A percentile compares a stretch with the other conserved stretches of the same genome.
Evolutionary conservation across 2,329 filamentous ascomycete species (phyloP).

Genomic region (Aureobasidium mangrovei): DNA sequence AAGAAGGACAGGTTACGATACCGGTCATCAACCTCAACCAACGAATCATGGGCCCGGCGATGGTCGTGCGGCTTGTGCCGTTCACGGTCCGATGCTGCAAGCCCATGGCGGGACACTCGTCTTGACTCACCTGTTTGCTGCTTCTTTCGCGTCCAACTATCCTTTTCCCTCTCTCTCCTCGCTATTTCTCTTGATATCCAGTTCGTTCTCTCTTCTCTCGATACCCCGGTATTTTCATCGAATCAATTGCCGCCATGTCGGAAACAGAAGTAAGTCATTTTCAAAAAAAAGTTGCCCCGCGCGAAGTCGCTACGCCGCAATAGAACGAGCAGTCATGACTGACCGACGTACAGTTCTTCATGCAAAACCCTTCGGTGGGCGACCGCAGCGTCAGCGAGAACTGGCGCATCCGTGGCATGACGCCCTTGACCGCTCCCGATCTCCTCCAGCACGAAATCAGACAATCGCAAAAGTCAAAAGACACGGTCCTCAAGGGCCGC

Average conservation of each 20-base stretch:
- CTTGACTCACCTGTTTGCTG: slow-evolving; percentile 1
- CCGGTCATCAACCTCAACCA: not conserved
- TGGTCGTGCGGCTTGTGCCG: not conserved
- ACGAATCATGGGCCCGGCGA: not conserved
- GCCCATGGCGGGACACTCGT: not conserved
- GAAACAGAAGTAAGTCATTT: not conserved
- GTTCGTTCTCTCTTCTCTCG: not conserved
- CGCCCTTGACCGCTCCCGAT: slow-evolving; percentile 83
- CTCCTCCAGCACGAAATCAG: slow-evolving; percentile 90
- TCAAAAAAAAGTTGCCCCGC: not conserved
- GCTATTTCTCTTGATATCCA: not conserved
- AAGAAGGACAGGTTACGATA: not conserved
- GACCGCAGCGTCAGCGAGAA: slow-evolving; percentile 42
- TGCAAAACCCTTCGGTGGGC: slow-evolving; percentile 42
- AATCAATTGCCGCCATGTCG: not conserved
- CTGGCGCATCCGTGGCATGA: slow-evolving; percentile 66
- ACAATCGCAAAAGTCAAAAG: slow-evolving; percentile 41
- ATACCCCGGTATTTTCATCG: not conserved
- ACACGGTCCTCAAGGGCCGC: slow-evolving; percentile 51
- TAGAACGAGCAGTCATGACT: slow-evolving; percentile 1
- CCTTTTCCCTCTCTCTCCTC: not conserved
- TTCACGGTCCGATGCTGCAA: not conserved
- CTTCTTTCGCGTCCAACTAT: not conserved
- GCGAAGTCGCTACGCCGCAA: not conserved
- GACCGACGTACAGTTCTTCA: slow-evolving; percentile 36